These are phyloP conservation scores for Strobilomyces dryophilus DNA, from an alignment of 768 basidiomycete species.

Conservation along the genomic window DNA sequence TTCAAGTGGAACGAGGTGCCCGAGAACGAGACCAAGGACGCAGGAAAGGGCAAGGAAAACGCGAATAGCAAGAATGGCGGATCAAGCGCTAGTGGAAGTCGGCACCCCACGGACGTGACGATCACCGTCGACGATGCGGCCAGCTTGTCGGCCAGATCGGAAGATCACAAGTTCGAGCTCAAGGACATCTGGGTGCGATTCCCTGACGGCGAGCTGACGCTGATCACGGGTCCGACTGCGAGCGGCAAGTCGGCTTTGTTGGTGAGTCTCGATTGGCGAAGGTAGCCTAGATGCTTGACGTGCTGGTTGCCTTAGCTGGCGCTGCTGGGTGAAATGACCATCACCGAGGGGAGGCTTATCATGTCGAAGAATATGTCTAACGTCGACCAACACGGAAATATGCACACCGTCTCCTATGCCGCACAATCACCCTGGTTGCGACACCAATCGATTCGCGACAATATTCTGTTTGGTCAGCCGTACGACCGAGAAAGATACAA, in stretches of 20 bases:
- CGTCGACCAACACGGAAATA: constrained; percentile 57
- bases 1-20: constrained; percentile 58
- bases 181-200: constrained; percentile 43
- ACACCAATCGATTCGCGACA: constrained; percentile 72
- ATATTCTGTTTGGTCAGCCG: constrained; percentile 76
- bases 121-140: constrained; percentile 12
- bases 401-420: constrained; percentile 65
- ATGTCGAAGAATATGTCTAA: constrained; percentile 47
- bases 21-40: constrained; percentile 25
- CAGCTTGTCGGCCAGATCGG: constrained; percentile 14
- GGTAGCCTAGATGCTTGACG: background rate
- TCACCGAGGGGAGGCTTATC: constrained; percentile 32
- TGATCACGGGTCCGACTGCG: constrained; percentile 47
- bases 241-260: constrained; percentile 48
- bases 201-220: constrained; percentile 42
- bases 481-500: constrained; percentile 70
- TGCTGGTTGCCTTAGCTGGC: constrained; percentile 23
- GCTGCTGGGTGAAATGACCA: constrained; percentile 38
- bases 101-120: constrained; percentile 6
- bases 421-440: constrained; percentile 70
- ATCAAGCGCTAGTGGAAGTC: background rate
- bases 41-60: constrained; percentile 15
- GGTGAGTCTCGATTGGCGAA: constrained; percentile 16
- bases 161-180: constrained; percentile 39
- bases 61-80: constrained; percentile 3